phyloP scores from a whole-genome alignment of 1,284 basidiomycete species.

The Microbotryum silenes-acaulis region DNA sequence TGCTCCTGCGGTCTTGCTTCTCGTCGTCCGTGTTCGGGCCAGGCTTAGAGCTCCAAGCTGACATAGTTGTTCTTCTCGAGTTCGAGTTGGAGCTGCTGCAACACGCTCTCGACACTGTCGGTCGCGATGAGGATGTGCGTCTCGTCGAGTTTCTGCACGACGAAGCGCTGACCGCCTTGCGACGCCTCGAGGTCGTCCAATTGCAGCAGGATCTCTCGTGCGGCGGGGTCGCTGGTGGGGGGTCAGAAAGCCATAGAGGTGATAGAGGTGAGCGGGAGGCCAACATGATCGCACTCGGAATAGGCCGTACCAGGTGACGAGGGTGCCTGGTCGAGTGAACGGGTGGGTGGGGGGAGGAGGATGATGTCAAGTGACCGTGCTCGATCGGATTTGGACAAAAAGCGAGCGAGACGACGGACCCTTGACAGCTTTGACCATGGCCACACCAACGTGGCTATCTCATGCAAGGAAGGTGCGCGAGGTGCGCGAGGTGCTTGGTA shows the following conservation, averaged over 20 bases:
- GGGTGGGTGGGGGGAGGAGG: not conserved
- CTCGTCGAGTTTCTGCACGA: constrained; percentile 80
- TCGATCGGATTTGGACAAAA: too few relatives aligned
- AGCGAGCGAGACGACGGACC: too few relatives aligned
- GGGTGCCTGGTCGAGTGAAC: constrained; percentile 12
- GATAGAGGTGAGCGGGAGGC: not conserved
- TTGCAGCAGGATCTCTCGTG: constrained; percentile 75
- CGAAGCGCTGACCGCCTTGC: constrained; percentile 47
- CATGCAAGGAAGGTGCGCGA: too few relatives aligned
- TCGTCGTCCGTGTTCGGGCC: too few relatives aligned
- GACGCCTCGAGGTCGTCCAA: constrained; percentile 55
- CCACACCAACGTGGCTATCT: too few relatives aligned
- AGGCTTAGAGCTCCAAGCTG: constrained; percentile 3
- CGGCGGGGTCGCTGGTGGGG: constrained; percentile 64
- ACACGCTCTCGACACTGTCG: constrained; percentile 65
- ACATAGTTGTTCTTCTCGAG: constrained; percentile 29
- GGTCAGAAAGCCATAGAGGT: not conserved
- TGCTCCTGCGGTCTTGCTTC: too few relatives aligned
- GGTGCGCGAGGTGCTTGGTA: too few relatives aligned
- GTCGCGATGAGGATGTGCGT: constrained; percentile 72
- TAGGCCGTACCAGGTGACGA: constrained; percentile 26
- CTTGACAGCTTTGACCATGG: too few relatives aligned
- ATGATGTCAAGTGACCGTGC: too few relatives aligned
- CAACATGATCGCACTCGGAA: not conserved
- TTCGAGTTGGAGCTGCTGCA: constrained; percentile 62